These are phyloP conservation scores for Alternaria longipes DNA, from an alignment of 2,329 filamentous ascomycete genomes.

Conservation along the genomic window DNA sequence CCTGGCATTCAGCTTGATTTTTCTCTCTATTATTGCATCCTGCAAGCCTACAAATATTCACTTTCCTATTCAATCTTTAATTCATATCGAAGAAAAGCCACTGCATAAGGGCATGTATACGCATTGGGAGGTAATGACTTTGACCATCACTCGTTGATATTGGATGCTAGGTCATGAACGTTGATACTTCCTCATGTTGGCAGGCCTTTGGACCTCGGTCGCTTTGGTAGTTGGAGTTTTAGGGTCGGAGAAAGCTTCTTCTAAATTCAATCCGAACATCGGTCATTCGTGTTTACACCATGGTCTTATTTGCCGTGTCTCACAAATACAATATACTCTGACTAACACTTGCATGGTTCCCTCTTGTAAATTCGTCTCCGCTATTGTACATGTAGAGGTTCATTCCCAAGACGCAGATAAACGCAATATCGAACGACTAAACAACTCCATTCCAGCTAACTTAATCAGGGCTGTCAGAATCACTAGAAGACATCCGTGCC, in stretches of 20 bases:
- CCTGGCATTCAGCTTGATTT: not conserved
- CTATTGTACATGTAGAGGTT: not conserved
- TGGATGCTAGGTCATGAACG: not conserved
- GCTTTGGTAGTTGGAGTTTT: not conserved
- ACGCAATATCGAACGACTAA: not conserved
- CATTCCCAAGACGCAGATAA: not conserved
- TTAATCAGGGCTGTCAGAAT: not conserved
- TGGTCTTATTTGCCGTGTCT: not conserved
- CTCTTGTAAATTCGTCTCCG: not conserved
- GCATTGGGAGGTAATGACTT: slow-evolving; percentile 7
- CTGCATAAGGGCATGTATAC: not conserved
- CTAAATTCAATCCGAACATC: not conserved
- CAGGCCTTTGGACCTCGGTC: not conserved
- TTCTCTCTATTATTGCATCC: not conserved
- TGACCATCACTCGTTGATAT: not conserved
- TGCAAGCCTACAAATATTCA: not conserved
- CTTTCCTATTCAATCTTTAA: not conserved
- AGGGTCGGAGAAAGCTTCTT: not conserved
- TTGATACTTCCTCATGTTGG: not conserved
- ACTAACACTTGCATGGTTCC: not conserved
- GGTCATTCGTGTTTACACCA: not conserved
- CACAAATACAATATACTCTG: not conserved
- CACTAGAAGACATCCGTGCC: not conserved
- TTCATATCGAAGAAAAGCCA: slow-evolving; percentile 1
- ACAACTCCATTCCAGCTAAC: not conserved